These are phyloP conservation scores for Sarcodon sp. DNA, from an alignment of 768 basidiomycete genomes.

Conservation along the genomic window DNA sequence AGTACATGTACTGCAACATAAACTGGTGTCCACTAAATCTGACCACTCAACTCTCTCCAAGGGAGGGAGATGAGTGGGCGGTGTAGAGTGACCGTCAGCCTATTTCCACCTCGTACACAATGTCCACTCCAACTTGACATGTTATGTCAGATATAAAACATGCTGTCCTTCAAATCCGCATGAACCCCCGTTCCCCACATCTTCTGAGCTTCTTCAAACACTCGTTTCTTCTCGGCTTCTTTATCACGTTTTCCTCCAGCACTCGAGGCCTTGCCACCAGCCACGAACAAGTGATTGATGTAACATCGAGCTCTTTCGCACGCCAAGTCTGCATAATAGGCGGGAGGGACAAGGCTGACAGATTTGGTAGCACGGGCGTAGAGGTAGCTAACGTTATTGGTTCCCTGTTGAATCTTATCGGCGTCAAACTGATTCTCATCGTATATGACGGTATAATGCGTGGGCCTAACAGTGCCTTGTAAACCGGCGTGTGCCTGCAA, in stretches of 20 bases:
- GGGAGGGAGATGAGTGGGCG: too few relatives aligned
- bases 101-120: too few relatives aligned
- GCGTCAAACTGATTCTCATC: slow-evolving; percentile 62
- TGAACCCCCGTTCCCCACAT: slow-evolving; percentile 30
- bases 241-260: slow-evolving; percentile 16
- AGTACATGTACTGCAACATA: too few relatives aligned
- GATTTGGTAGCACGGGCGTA: slow-evolving; percentile 79
- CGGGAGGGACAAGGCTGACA: slow-evolving; percentile 69
- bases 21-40: too few relatives aligned
- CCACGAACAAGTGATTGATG: slow-evolving; percentile 53
- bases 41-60: too few relatives aligned
- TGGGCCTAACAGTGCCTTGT: slow-evolving; percentile 58
- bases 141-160: slow-evolving; percentile 56
- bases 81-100: too few relatives aligned
- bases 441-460: slow-evolving; percentile 71
- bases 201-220: slow-evolving; percentile 26
- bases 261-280: slow-evolving; percentile 21
- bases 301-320: slow-evolving; percentile 74
- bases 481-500: slow-evolving; percentile 53
- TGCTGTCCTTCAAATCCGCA: slow-evolving; percentile 40
- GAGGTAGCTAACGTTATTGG: slow-evolving; percentile 55
- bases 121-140: not conserved
- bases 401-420: slow-evolving; percentile 63
- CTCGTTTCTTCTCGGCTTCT: slow-evolving; percentile 20
- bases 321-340: slow-evolving; percentile 74